Evolutionary conservation across 495 filamentous ascomycete genomes (phyloP).

Genomic region (Clohesyomyces aquaticus): DNA sequence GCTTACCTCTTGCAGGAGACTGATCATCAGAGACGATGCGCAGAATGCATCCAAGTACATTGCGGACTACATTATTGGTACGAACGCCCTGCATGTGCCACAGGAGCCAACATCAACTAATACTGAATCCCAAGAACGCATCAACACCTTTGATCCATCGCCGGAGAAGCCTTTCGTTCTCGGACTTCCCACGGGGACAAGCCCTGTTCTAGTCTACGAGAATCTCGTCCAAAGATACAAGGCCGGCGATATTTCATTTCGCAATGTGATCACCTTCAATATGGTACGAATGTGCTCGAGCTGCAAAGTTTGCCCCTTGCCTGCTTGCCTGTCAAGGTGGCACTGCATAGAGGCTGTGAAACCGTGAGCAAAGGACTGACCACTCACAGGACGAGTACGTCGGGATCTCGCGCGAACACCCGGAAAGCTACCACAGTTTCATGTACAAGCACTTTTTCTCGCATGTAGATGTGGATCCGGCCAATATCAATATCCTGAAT

Average conservation of each 20-base stretch:
- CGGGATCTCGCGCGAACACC: conserved; percentile 77
- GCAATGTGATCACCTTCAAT: conserved; percentile 88
- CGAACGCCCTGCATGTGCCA: conserved; percentile 38
- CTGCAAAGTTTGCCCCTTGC: neutral
- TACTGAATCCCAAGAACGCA: conserved; percentile 56
- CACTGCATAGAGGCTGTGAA: conserved; percentile 11
- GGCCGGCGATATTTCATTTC: conserved; percentile 78
- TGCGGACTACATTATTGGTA: conserved; percentile 81
- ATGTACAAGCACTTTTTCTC: conserved; percentile 93
- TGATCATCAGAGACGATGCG: conserved; percentile 78
- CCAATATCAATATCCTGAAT: conserved; percentile 84
- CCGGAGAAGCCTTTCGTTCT: conserved; percentile 76
- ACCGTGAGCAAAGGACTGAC: conserved; percentile 13
- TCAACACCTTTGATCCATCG: conserved; percentile 73
- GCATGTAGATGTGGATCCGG: conserved; percentile 78
- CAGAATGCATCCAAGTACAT: conserved; percentile 70
- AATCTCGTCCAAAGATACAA: conserved; percentile 75
- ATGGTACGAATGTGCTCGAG: conserved; percentile 64
- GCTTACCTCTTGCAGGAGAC: conserved; percentile 62
- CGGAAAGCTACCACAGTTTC: conserved; percentile 84
- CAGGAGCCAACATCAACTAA: conserved; percentile 18
- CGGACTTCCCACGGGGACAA: conserved; percentile 81
- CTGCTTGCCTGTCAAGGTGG: conserved; percentile 28
- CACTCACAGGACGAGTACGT: conserved; percentile 77
- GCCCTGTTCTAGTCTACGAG: conserved; percentile 77